Evolutionary conservation across 2,329 filamentous ascomycete genomes (phyloP).

Genomic region (Sarocladium kiliense): DNA sequence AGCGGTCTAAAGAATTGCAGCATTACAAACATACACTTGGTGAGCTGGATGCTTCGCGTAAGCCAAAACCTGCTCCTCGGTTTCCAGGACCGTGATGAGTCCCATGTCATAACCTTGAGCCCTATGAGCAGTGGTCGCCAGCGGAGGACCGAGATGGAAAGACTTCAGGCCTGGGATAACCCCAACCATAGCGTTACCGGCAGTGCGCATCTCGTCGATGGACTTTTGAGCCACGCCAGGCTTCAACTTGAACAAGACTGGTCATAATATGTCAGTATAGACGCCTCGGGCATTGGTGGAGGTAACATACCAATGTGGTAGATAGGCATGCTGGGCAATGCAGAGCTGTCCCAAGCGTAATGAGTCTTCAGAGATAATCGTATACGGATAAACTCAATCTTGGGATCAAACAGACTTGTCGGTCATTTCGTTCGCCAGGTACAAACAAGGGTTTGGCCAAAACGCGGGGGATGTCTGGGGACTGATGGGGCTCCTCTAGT

Average conservation of each 20-base stretch:
- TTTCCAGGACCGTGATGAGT: conserved; percentile 15
- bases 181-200: background rate
- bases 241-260: conserved; percentile 14
- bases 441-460: background rate
- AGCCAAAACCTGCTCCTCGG: conserved; percentile 13
- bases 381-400: too few species aligned
- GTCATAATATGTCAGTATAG: background rate
- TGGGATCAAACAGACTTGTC: too few species aligned
- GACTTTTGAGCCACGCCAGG: conserved; percentile 5
- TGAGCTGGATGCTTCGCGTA: conserved; percentile 16
- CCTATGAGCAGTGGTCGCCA: conserved; percentile 13
- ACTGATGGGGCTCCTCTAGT: background rate
- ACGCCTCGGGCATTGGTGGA: too few species aligned
- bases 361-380: background rate
- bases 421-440: too few species aligned
- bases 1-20: background rate
- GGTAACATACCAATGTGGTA: conserved; percentile 11
- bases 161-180: background rate
- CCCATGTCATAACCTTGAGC: conserved; percentile 15
- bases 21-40: conserved; percentile 4
- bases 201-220: background rate
- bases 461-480: background rate
- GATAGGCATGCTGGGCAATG: conserved; percentile 8
- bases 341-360: background rate
- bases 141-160: conserved; percentile 10